These are phyloP conservation scores for Scorias spongiosa DNA, from an alignment of 2,329 filamentous ascomycete species.

Conservation along the genomic window DNA sequence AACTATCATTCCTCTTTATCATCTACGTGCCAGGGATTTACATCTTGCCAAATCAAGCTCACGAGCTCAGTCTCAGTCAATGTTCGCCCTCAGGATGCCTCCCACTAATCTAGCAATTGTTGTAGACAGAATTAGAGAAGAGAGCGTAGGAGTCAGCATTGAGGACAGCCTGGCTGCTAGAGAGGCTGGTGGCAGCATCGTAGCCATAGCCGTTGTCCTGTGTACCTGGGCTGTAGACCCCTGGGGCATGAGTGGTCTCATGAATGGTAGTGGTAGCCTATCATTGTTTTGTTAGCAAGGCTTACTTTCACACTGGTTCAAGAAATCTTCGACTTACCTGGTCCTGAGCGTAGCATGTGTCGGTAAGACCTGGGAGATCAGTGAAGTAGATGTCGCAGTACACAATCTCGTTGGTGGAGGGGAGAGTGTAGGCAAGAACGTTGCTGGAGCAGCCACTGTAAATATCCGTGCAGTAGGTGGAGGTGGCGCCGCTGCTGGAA, in stretches of 20 bases:
- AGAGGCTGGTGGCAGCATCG: slow-evolving; percentile 30
- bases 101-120: not conserved
- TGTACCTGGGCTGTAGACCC: slow-evolving; percentile 29
- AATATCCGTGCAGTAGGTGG: slow-evolving; percentile 45
- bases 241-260: slow-evolving; percentile 48
- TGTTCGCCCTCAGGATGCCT: too few relatives aligned
- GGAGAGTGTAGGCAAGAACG: slow-evolving; percentile 48
- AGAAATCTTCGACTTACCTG: slow-evolving; percentile 20
- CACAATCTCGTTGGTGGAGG: slow-evolving; percentile 36
- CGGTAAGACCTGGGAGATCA: slow-evolving; percentile 33
- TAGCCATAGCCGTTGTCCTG: slow-evolving; percentile 46
- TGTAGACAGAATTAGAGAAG: slow-evolving; percentile 33
- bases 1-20: too few relatives aligned
- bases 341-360: slow-evolving; percentile 47
- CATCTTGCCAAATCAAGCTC: too few relatives aligned
- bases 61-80: too few relatives aligned
- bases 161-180: slow-evolving; percentile 35
- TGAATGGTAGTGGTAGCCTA: slow-evolving; percentile 46
- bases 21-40: too few relatives aligned
- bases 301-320: too few relatives aligned
- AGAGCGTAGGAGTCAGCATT: slow-evolving; percentile 51
- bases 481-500: slow-evolving; percentile 31
- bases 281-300: too few relatives aligned
- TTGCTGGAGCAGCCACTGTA: slow-evolving; percentile 36
- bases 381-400: slow-evolving; percentile 49